Conservation (phyloP, 345 rosid genomes). For the Kandelia obovata region DNA sequence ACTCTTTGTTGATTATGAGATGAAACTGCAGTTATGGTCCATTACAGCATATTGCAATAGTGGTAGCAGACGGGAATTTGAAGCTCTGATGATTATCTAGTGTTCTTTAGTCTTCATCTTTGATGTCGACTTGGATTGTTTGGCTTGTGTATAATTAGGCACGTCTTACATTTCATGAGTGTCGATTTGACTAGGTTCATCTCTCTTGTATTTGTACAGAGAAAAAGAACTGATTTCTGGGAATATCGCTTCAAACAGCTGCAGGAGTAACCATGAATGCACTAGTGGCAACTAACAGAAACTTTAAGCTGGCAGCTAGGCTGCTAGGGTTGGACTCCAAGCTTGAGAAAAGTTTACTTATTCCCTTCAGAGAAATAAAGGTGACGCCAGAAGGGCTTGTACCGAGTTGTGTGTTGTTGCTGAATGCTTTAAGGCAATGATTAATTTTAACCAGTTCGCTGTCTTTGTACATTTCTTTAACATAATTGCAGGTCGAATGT, state of each 20-base stretch:
- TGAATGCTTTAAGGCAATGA: background rate
- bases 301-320: slow-evolving; percentile 83
- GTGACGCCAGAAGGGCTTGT: slow-evolving; percentile 27
- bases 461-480: slow-evolving; percentile 4
- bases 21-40: too few relatives aligned
- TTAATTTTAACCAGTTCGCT: background rate
- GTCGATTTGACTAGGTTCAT: background rate
- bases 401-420: background rate
- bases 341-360: slow-evolving; percentile 90
- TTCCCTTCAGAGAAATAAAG: slow-evolving; percentile 97
- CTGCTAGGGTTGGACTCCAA: slow-evolving; percentile 93
- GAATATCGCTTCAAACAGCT: slow-evolving; percentile 7
- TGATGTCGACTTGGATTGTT: slow-evolving; percentile 1
- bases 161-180: background rate
- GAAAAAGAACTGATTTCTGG: slow-evolving; percentile 2
- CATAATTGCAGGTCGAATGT: slow-evolving; percentile 71
- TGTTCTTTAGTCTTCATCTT: background rate
- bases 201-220: slow-evolving; percentile 6
- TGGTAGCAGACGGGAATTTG: too few relatives aligned
- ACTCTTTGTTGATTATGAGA: too few relatives aligned
- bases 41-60: too few relatives aligned
- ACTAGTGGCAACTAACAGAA: slow-evolving; percentile 90
- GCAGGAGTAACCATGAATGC: slow-evolving; percentile 71
- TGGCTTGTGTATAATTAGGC: background rate
- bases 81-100: too few relatives aligned